Conservation (phyloP, 495 filamentous ascomycete species). For the Tuber brumale region DNA sequence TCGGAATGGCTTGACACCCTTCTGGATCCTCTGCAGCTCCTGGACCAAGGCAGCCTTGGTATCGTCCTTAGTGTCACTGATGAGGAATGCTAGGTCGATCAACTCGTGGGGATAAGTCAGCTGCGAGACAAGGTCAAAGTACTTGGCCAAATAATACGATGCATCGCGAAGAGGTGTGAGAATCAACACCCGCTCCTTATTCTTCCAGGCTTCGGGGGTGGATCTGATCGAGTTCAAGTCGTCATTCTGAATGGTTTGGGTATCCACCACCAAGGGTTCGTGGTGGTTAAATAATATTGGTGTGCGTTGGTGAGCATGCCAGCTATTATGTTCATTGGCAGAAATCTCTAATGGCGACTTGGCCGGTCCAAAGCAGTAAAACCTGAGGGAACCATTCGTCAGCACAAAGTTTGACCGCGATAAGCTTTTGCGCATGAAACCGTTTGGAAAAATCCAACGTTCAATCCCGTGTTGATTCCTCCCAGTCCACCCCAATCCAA, state of each 20-base stretch:
- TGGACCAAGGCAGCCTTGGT: slow-evolving; percentile 71
- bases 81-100: slow-evolving; percentile 91
- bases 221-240: slow-evolving; percentile 82
- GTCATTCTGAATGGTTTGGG: slow-evolving; percentile 65
- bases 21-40: slow-evolving; percentile 85
- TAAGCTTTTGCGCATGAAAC: background rate
- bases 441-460: slow-evolving; percentile 5
- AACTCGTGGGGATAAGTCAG: slow-evolving; percentile 91
- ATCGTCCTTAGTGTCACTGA: slow-evolving; percentile 84
- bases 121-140: slow-evolving; percentile 87
- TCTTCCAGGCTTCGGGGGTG: slow-evolving; percentile 65
- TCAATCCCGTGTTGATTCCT: slow-evolving; percentile 8
- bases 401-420: slow-evolving; percentile 8
- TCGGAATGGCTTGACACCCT: slow-evolving; percentile 62
- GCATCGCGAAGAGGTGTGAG: slow-evolving; percentile 93
- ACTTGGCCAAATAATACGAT: slow-evolving; percentile 66
- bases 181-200: slow-evolving; percentile 86
- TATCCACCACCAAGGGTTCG: slow-evolving; percentile 74
- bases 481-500: background rate
- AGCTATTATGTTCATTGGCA: slow-evolving; percentile 78
- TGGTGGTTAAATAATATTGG: slow-evolving; percentile 96
- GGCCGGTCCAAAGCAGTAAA: slow-evolving; percentile 91
- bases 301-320: slow-evolving; percentile 81
- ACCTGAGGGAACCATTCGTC: slow-evolving; percentile 51
- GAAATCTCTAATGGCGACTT: slow-evolving; percentile 93